These are phyloP conservation scores for Tulasnella sp. DNA, from an alignment of 768 basidiomycete species.

Conservation along the genomic window DNA sequence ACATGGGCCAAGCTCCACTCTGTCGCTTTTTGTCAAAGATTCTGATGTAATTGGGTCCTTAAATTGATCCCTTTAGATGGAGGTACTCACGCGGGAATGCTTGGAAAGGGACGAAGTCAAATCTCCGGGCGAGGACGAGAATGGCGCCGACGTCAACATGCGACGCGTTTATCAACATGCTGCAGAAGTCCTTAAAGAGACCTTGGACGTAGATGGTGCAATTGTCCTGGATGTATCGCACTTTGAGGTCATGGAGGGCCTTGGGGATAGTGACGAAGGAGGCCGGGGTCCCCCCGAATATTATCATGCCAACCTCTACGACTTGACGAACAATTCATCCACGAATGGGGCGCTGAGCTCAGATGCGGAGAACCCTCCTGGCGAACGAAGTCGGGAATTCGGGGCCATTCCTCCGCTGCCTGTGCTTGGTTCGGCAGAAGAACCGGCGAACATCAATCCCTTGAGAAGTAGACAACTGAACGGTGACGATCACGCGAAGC, in stretches of 20 bases:
- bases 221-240: conserved; percentile 91
- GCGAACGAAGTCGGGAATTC: conserved; percentile 24
- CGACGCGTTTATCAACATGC: conserved; percentile 83
- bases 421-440: conserved; percentile 25
- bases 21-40: too few species aligned
- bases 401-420: conserved; percentile 27
- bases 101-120: conserved; percentile 72
- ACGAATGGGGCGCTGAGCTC: too few species aligned
- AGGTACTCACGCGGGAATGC: conserved; percentile 89
- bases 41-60: too few species aligned
- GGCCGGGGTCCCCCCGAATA: not conserved
- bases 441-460: not conserved
- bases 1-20: too few species aligned
- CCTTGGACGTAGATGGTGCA: conserved; percentile 86
- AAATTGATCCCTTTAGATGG: conserved; percentile 67
- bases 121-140: conserved; percentile 29
- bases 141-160: conserved; percentile 40
- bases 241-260: conserved; percentile 65
- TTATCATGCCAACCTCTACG: too few species aligned
- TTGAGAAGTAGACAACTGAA: conserved; percentile 38
- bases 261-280: not conserved
- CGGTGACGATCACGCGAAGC: conserved; percentile 58
- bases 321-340: conserved; percentile 10
- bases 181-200: conserved; percentile 76
- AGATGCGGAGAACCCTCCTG: conserved; percentile 22